Evolutionary conservation across 176 grass and related monocot genomes (phyloP).

Genomic region (Oryza punctata): DNA sequence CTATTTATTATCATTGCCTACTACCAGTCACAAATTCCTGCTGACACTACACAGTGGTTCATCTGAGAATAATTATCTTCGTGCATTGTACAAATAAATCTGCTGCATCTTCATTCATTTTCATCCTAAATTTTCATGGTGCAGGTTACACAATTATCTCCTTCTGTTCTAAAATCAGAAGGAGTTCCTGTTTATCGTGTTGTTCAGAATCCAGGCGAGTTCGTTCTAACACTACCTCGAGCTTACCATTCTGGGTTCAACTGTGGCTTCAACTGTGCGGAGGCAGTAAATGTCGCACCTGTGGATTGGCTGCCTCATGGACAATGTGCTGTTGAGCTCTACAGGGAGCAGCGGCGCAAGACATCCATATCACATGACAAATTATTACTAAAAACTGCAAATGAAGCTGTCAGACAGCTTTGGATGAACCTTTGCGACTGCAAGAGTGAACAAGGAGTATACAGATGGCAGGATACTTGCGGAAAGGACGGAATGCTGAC

Average conservation of each 20-base stretch:
- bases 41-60: background rate
- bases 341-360: slow-evolving; percentile 80
- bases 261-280: slow-evolving; percentile 97
- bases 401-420: slow-evolving; percentile 68
- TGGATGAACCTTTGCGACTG: slow-evolving; percentile 36
- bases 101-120: slow-evolving; percentile 20
- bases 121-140: slow-evolving; percentile 19
- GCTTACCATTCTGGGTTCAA: slow-evolving; percentile 98
- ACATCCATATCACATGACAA: slow-evolving; percentile 95
- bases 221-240: slow-evolving; percentile 85
- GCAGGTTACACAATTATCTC: slow-evolving; percentile 97
- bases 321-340: slow-evolving; percentile 78
- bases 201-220: slow-evolving; percentile 80
- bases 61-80: slow-evolving; percentile 14
- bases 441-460: slow-evolving; percentile 13
- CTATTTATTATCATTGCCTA: slow-evolving; percentile 29
- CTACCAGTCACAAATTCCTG: slow-evolving; percentile 14
- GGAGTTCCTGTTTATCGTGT: slow-evolving; percentile 76
- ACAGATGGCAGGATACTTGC: slow-evolving; percentile 60
- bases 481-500: slow-evolving; percentile 76
- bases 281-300: slow-evolving; percentile 94
- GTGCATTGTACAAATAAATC: slow-evolving; percentile 19
- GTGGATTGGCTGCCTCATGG: slow-evolving; percentile 90
- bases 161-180: slow-evolving; percentile 90
- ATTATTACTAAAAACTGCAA: slow-evolving; percentile 63